phyloP scores from a whole-genome alignment of 495 filamentous ascomycete genomes.

The Tuber aestivum region DNA sequence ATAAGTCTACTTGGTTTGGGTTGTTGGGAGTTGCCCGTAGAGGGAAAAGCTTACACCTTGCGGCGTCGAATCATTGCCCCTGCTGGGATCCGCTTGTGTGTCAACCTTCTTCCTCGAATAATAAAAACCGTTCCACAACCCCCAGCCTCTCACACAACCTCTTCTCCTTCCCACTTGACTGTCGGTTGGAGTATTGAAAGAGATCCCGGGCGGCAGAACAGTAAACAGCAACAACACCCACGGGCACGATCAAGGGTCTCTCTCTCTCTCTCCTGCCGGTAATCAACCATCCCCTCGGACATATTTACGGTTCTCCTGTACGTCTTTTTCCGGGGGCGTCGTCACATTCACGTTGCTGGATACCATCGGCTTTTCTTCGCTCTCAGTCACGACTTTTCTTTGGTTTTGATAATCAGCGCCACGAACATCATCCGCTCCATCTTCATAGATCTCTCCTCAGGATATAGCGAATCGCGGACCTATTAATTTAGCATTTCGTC shows the following conservation, averaged over 20 bases:
- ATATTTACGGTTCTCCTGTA: conserved; percentile 19
- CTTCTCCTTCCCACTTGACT: conserved; percentile 30
- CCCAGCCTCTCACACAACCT: conserved; percentile 17
- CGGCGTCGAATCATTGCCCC: conserved; percentile 33
- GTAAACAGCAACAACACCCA: background rate
- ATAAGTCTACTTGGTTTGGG: conserved; percentile 4
- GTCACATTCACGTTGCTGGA: conserved; percentile 19
- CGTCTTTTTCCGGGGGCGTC: conserved; percentile 8
- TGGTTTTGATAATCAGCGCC: conserved; percentile 41
- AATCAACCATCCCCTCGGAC: conserved; percentile 19
- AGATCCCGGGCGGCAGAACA: background rate
- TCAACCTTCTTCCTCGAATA: background rate
- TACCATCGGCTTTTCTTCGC: conserved; percentile 32
- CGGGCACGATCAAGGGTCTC: conserved; percentile 2
- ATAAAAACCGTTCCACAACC: conserved; percentile 6
- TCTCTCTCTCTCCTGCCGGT: conserved; percentile 28
- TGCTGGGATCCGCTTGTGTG: conserved; percentile 11
- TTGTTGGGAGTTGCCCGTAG: conserved; percentile 16
- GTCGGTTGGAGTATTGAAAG: conserved; percentile 13
- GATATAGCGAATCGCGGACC: conserved; percentile 38
- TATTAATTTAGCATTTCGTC: conserved; percentile 44
- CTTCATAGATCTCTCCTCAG: conserved; percentile 18
- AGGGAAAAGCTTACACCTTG: conserved; percentile 24
- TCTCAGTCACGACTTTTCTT: conserved; percentile 31
- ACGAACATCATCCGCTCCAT: conserved; percentile 23